These are phyloP conservation scores for Aspergillus clavatus DNA, from an alignment of 2,329 filamentous ascomycete genomes.

Conservation along the genomic window DNA sequence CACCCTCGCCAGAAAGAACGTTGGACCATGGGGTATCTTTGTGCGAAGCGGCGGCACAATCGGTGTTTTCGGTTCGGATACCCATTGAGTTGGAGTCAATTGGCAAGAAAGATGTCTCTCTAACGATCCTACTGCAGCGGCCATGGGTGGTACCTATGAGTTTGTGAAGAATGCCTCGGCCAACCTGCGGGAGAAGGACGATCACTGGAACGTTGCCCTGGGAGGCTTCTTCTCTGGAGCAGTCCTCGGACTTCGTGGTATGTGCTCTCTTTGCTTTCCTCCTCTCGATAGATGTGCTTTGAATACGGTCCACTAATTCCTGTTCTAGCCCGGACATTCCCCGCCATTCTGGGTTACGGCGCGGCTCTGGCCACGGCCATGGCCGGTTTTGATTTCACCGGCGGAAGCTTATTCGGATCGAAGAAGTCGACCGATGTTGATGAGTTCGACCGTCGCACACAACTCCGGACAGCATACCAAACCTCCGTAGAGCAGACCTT, in stretches of 20 bases:
- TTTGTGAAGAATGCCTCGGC: constrained; percentile 73
- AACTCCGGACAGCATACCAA: constrained; percentile 67
- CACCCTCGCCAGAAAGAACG: constrained; percentile 75
- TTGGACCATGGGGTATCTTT: constrained; percentile 75
- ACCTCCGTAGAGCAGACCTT: constrained; percentile 74
- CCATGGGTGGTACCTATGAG: constrained; percentile 68
- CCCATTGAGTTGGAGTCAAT: background rate
- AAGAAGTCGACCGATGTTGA: constrained; percentile 55
- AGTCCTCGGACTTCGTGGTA: constrained; percentile 69
- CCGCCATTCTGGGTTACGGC: constrained; percentile 66
- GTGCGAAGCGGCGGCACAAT: constrained; percentile 72
- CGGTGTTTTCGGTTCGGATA: constrained; percentile 56
- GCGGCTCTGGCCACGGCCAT: constrained; percentile 54
- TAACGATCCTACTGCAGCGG: constrained; percentile 47
- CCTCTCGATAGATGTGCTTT: constrained; percentile 9
- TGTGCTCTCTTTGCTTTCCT: too few species aligned
- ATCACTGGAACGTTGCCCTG: constrained; percentile 67
- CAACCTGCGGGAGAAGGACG: constrained; percentile 81
- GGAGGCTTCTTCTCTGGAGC: constrained; percentile 73
- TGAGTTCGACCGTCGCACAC: constrained; percentile 73
- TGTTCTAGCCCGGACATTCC: constrained; percentile 57
- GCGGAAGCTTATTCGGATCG: constrained; percentile 56
- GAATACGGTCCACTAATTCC: constrained; percentile 6
- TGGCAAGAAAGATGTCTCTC: background rate
- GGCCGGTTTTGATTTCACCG: constrained; percentile 63